Percentiles rank a stretch among this genome's conserved stretches.
phyloP scores from a whole-genome alignment of 176 grass and related monocot genomes.

The Bromus sterilis region DNA sequence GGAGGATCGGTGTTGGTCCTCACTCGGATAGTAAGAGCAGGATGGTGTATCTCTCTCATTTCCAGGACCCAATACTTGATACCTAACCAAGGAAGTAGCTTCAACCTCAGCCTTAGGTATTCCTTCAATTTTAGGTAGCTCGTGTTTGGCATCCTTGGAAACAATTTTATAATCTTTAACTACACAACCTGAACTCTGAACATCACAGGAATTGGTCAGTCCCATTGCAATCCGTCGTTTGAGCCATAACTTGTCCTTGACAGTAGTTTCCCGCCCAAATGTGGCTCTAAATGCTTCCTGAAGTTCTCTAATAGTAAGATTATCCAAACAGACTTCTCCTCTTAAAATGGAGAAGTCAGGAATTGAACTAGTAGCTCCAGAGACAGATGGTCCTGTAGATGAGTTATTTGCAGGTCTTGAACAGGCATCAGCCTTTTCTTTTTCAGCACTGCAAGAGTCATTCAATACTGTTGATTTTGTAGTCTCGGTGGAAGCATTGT shows the following conservation, averaged over 20 bases:
- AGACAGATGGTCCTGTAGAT: slow-evolving; percentile 39
- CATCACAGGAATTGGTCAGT: slow-evolving; percentile 73
- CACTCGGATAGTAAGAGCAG: slow-evolving; percentile 36
- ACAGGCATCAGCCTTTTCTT: slow-evolving; percentile 57
- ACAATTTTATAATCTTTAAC: slow-evolving; percentile 83
- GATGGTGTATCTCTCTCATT: slow-evolving; percentile 32
- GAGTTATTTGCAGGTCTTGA: slow-evolving; percentile 36
- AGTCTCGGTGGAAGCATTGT: slow-evolving; percentile 50
- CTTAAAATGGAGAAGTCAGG: slow-evolving; percentile 89
- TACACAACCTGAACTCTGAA: slow-evolving; percentile 69
- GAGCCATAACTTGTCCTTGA: slow-evolving; percentile 99
- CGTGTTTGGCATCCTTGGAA: slow-evolving; percentile 24
- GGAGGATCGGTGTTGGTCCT: slow-evolving; percentile 43
- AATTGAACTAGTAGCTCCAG: slow-evolving; percentile 45
- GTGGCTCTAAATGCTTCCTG: slow-evolving; percentile 91
- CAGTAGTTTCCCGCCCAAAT: slow-evolving; percentile 88
- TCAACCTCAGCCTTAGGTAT: slow-evolving; percentile 19
- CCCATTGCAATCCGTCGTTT: slow-evolving; percentile 95
- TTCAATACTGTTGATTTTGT: slow-evolving; percentile 55
- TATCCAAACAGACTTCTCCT: slow-evolving; percentile 78
- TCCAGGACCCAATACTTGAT: slow-evolving; percentile 24
- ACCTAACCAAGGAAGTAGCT: slow-evolving; percentile 23
- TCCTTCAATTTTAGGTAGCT: background rate
- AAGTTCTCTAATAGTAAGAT: slow-evolving; percentile 91
- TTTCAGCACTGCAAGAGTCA: slow-evolving; percentile 44